Evolutionary conservation across 1,139 yeast species (phyloP), one percentile per base, ranked within the genome.

Genomic region (Scheffersomyces stambukii): DNA sequence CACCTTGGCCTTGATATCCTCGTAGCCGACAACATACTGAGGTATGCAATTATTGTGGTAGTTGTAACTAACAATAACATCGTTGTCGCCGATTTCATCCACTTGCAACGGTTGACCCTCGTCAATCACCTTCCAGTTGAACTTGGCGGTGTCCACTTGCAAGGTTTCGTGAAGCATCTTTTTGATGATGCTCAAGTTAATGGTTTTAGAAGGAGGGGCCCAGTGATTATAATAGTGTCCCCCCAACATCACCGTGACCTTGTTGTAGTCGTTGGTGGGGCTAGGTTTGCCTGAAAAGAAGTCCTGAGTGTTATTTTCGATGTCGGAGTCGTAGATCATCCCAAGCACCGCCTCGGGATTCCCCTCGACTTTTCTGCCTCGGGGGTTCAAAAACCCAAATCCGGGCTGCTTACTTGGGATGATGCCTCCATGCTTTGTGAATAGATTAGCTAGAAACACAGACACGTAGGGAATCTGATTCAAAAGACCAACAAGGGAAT

Each of bases 361-460:
- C 9, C 20, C 19, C 6, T 20, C 16, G 8, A 33, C 16, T 6
- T 52, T 43, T 57, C 57, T 48, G 57, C 68, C 21, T 29, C 52
- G 52, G 1, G 98, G 98, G 3, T 86, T 84, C 31, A 91, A 67
- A 45, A 83, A 86, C 2, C 98, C 98, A 64, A 91, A 91, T 28
- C 96, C 95, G 28, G 69, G 50, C 12, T 60, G 52, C 24, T 59
- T 58, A 20, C 56, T 57, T 1, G 80, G 80, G 23, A 77, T 61
- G 20, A 66, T 42, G 5, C 40, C 39, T 1, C 40, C 31, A 4
- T 36, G 38, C 11, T 46, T 47, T 3, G 63, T 42, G 45, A 69
- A 79, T 5, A 79, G 59, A 43, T 84, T 84, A 16, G 75, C 79
- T 40, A 84, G 59, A 24, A 72, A 62, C 13, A 84, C 73, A 30